phyloP scores from a whole-genome alignment of 805 yeast genomes.

The Schwanniomyces polymorphus region DNA sequence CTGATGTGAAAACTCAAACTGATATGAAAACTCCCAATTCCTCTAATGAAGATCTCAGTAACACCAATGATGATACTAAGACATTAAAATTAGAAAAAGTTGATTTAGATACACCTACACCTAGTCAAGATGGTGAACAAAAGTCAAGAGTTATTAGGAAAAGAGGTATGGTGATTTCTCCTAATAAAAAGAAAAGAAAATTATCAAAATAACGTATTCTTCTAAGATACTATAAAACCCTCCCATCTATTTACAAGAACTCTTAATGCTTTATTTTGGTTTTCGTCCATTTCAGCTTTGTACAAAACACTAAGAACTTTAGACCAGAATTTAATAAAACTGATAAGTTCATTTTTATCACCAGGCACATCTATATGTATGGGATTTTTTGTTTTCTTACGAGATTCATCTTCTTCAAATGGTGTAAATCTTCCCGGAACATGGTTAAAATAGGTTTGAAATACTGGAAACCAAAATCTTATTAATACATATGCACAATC shows the following conservation, averaged over 20 bases:
- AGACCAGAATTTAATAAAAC: conserved; percentile 53
- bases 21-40: too few species aligned
- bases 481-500: conserved; percentile 45
- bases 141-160: not conserved
- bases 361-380: conserved; percentile 23
- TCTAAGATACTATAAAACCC: not conserved
- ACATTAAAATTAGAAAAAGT: not conserved
- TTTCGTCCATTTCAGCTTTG: conserved; percentile 21
- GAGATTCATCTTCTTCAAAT: conserved; percentile 14
- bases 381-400: conserved; percentile 18
- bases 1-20: too few species aligned
- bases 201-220: not conserved
- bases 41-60: not conserved
- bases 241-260: conserved; percentile 35
- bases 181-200: conserved; percentile 2
- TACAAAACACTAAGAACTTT: conserved; percentile 45
- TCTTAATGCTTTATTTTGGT: conserved; percentile 28
- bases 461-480: conserved; percentile 57
- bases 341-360: conserved; percentile 12
- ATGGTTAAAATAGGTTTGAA: conserved; percentile 45
- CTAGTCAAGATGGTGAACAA: not conserved
- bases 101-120: too few species aligned
- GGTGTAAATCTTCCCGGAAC: conserved; percentile 12
- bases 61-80: not conserved
- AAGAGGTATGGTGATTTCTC: not conserved